A percentile compares a stretch with the other conserved stretches of the same genome.
These are phyloP conservation scores for Sophora flavescens DNA, from an alignment of 306 rosid species.

Conservation along the genomic window DNA sequence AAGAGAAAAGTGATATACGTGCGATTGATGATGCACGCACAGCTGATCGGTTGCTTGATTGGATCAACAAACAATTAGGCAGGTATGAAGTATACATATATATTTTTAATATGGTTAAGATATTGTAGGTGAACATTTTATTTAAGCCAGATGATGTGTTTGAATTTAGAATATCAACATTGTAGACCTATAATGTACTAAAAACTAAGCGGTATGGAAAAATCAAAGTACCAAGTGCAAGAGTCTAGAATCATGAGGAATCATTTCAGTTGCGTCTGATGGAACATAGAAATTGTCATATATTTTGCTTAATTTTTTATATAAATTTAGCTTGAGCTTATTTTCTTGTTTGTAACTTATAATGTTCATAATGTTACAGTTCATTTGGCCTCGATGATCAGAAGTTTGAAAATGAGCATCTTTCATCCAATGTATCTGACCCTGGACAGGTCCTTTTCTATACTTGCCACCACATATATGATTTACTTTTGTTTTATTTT, in stretches of 20 bases:
- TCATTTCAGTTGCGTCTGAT: constrained; percentile 13
- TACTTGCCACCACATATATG: constrained; percentile 33
- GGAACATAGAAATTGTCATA: constrained; percentile 27
- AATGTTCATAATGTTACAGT: constrained; percentile 59
- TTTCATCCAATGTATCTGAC: constrained; percentile 79
- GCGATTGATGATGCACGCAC: constrained; percentile 74
- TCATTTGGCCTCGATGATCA: constrained; percentile 82
- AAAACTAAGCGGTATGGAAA: constrained; percentile 28
- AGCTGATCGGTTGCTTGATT: constrained; percentile 79
- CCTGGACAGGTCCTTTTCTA: constrained; percentile 73
- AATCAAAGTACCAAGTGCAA: constrained; percentile 2
- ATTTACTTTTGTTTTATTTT: constrained; percentile 35
- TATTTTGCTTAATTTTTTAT: constrained; percentile 35
- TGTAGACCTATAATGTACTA: background rate
- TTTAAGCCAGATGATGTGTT: constrained; percentile 28
- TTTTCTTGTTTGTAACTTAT: constrained; percentile 33
- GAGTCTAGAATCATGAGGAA: constrained; percentile 27
- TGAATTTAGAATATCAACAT: constrained; percentile 26
- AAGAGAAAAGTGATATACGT: constrained; percentile 72
- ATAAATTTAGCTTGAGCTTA: constrained; percentile 28
- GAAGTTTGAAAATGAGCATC: constrained; percentile 88
- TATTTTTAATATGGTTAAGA: constrained; percentile 30
- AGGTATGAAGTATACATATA: constrained; percentile 68
- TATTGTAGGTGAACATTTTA: constrained; percentile 27
- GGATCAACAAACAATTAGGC: constrained; percentile 88